Evolutionary conservation across 2,329 filamentous ascomycete genomes (phyloP), one percentile per base, ranked within the genome.

Genomic region (Alternaria conjuncta): DNA sequence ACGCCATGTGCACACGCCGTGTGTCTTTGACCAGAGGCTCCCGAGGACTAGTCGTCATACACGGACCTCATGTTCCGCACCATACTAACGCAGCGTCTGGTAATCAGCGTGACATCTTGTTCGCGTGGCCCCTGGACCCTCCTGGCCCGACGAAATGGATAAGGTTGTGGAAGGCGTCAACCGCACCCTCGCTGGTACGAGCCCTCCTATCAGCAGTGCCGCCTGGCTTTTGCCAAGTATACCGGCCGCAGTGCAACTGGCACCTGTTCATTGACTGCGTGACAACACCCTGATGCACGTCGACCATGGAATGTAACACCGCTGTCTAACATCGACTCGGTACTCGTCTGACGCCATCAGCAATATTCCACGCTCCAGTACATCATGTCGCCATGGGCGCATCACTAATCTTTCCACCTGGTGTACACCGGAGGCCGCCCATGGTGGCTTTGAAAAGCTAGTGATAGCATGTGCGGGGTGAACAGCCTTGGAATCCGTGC

Each of bases 131-230:
- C 75, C 73, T 74, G 71, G 71, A 66, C 66, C 62, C 64, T 67
- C 70, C 57, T 72, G 75, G 71, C 75, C 76, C 76, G 65, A 64
- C 25, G 43, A 64, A 61, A 69, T 75, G 76, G 76, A 75, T 78
- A 77, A 79, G 74, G 75, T 75, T 78, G 67, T 64, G 56, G 49
- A 63, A 65, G 68, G 69, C 73, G 69, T 73, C 72, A 74, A 72
- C 73, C 57, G 54, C 69, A 73, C 68, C 61, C 68, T 62, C 59
- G 51, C 61, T 67, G 66, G 67, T 57, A 55, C 65, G 30, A 54
- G 55, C 50, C 46, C 56, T 36, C 71, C 70, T 54, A 54, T 55
- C 62, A 51, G 41, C 20, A 20, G 49, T 54, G 32, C 25, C 21
- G 45, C 64, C 44, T 49, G 28, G 47, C 61, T 63, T 57, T 57